A percentile compares a stretch with the other conserved stretches of the same genome.
Conservation (phyloP, 495 filamentous ascomycete species). For the Neurospora discreta region DNA sequence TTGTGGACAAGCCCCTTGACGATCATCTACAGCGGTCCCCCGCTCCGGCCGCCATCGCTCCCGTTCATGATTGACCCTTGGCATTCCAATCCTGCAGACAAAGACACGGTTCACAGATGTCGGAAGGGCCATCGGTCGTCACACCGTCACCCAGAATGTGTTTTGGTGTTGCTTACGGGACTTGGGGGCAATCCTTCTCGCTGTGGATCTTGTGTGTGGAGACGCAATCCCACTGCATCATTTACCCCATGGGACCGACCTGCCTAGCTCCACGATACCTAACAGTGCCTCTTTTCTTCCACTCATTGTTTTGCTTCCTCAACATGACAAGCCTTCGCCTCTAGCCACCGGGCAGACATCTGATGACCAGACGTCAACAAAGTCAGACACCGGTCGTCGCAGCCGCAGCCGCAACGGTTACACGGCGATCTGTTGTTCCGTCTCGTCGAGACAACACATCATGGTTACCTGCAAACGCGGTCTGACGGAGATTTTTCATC, state of each 20-base stretch:
- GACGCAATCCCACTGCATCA: background rate
- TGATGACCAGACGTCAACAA: background rate
- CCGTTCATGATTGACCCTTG: background rate
- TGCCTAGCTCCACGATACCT: background rate
- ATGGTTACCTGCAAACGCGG: background rate
- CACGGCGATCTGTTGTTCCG: background rate
- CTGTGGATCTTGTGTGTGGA: background rate
- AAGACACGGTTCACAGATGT: background rate
- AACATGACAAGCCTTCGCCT: background rate
- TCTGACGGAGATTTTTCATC: background rate
- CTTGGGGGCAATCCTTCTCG: background rate
- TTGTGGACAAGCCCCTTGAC: background rate
- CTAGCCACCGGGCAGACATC: background rate
- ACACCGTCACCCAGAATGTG: background rate
- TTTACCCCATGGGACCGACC: background rate
- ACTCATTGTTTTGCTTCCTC: background rate
- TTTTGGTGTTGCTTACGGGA: background rate
- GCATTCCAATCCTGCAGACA: background rate
- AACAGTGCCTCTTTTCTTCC: background rate
- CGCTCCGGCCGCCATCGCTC: background rate
- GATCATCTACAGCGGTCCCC: background rate
- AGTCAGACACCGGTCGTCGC: background rate
- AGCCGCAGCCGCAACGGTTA: background rate
- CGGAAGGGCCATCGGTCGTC: background rate
- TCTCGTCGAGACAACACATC: background rate